Base-by-base conservation (phyloP, 2,329 filamentous ascomycete genomes). In the Paramyrothecium sp. region DNA sequence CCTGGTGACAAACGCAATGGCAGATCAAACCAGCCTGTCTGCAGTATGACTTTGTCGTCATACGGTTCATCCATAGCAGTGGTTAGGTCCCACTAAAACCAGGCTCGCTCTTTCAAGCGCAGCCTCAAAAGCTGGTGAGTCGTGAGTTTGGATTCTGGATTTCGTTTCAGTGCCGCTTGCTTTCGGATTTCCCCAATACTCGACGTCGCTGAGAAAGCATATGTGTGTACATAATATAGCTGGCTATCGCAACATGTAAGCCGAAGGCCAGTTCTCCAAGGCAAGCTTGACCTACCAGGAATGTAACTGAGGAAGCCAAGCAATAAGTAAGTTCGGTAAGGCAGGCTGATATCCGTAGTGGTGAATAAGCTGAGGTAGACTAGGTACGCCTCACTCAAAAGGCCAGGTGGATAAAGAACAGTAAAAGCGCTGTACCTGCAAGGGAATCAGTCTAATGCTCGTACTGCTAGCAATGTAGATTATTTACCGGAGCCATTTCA, bases 171-270 rank as follows among this genome's bases (percentile, higher is more conserved):
- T 30, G 26, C 26, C 26, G 5, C 26, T 30, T 30, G 10, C 26
- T 30, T 30, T 30, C 26, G 13, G 38, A 44, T n/a, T 49, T 49
- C 47, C 20, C 5, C 17, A 49, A 13, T 5, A 49, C 47, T 19
- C 51, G 51, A 5, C 51, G 51, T 44, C 56, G 33, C 21, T 57
- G 56, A 8, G 56, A 49, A 10, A 57, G 34, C 56, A 57, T 57
- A 46, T 57, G 53, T 17, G 44, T 26, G 20, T 57, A 57, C 51
- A 57, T 49, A 7, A 54, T 44, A 47, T 54, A 54, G 47, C 52
- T 51, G 16, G 51, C 56, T 57, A 13, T 30, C 22, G 13, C 7
- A 44, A 17, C n/a, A 54, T 50, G 30, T 54, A 13, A 52, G 51
- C 26, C 13, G 16, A 23, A 20, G 54, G 22, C 22, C 21, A 17